These are phyloP conservation scores for Pyricularia sp. DNA, from an alignment of 2,329 filamentous ascomycete species.

Conservation along the genomic window DNA sequence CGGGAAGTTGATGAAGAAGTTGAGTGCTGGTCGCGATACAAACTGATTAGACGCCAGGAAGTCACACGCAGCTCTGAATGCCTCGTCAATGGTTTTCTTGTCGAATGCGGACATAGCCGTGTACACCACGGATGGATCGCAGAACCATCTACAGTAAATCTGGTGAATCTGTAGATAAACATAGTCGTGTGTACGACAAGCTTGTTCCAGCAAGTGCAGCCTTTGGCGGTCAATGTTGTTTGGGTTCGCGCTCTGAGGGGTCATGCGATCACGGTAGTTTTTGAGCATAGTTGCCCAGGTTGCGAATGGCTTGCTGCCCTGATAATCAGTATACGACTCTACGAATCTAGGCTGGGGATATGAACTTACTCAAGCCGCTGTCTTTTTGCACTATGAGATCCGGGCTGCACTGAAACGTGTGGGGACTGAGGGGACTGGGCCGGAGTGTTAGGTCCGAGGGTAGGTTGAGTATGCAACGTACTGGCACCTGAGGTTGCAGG, in stretches of 20 bases:
- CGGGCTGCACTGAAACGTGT: neutral
- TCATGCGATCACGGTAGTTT: neutral
- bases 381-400: neutral
- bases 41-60: slow-evolving; percentile 25
- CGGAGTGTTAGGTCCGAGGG: neutral
- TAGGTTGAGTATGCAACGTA: neutral
- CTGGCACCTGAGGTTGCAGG: neutral
- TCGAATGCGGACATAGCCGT: slow-evolving; percentile 18
- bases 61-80: slow-evolving; percentile 20
- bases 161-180: slow-evolving; percentile 57
- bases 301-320: neutral
- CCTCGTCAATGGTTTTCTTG: slow-evolving; percentile 15
- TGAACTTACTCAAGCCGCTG: slow-evolving; percentile 8
- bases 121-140: slow-evolving; percentile 21
- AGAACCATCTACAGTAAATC: slow-evolving; percentile 44
- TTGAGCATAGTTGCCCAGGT: neutral
- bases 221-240: slow-evolving; percentile 29
- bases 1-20: slow-evolving; percentile 26
- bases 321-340: neutral
- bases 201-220: slow-evolving; percentile 40
- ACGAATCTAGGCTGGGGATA: neutral
- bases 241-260: neutral
- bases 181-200: slow-evolving; percentile 40
- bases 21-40: slow-evolving; percentile 14
- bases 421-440: neutral